These are phyloP conservation scores for Eudorina sp. DNA, from an alignment of 139 green algal species.

Conservation along the genomic window DNA sequence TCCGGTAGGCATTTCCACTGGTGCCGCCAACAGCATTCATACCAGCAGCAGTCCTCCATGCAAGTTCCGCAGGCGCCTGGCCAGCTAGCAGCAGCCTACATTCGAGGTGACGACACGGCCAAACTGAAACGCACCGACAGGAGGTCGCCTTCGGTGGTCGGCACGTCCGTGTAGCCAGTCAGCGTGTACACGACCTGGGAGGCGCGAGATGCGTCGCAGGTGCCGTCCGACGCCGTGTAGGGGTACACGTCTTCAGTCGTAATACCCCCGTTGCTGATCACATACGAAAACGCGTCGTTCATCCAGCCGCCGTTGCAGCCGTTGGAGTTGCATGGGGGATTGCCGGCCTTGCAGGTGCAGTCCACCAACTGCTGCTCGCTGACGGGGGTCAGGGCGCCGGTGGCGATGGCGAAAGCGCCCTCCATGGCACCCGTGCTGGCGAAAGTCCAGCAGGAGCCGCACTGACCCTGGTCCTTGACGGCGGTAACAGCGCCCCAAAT, in stretches of 20 bases:
- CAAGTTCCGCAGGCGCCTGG: no score
- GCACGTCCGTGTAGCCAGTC: neutral
- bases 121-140: no score
- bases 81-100: no score
- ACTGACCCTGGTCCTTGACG: neutral
- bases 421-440: neutral
- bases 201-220: no score
- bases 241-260: no score
- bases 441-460: neutral
- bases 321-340: neutral
- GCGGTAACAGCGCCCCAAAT: neutral
- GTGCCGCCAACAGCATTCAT: no score
- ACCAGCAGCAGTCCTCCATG: no score
- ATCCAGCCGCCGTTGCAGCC: neutral
- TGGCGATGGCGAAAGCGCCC: neutral
- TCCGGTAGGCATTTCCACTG: no score
- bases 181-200: no score
- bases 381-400: neutral
- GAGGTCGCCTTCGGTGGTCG: neutral
- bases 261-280: no score
- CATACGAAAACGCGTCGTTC: neutral
- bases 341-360: neutral
- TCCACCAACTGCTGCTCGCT: neutral
- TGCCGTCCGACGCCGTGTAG: no score
- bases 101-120: no score